Evolutionary conservation across 495 filamentous ascomycete genomes (phyloP), one percentile per base, ranked within the genome.

Genomic region (Aspergillus affinis): DNA sequence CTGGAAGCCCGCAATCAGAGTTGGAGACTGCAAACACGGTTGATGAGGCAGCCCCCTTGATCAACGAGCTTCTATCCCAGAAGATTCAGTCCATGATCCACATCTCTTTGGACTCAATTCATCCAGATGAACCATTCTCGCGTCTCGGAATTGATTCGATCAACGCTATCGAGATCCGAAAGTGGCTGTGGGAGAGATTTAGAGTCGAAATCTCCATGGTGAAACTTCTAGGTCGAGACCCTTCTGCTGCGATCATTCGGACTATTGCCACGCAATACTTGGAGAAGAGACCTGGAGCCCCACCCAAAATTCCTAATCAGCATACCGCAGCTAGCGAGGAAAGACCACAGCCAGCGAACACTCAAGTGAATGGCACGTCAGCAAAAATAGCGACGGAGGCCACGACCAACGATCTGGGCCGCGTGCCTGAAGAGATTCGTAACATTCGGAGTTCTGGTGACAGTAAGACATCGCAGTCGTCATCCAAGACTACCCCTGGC

Each of bases 61-160:
- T 49, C 47, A 49, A 17, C 3, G 19, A 54, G 15, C 7, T 30
- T 17, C 29, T 54, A 10, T 36, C 51, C 4, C 20, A 36, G 47
- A 49, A 49, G 12, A 49, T 49, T 2, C 21, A 49, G 21, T 20
- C 47, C 21, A 49, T 49, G 47, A 49, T 49, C 6, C 47, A 49
- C 18, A n/a, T 49, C 6, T 49, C 47, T 3, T 20, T 49, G 8
- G 19, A 49, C n/a, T 49, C 47, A 2, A 49, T 49, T 49, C 47
- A 49, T 20, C 47, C 47, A 19, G 47, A 49, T 49, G 47, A 49
- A 6, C 47, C 47, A 6, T 21, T 49, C 6, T 49, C 47, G 6
- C 47, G 21, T 3, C 18, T 49, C 3, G 47, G 47, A 9, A 49
- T 49, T 26, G 47, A 49, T 21, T 49, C 47, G 7, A 49, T 49